These are phyloP conservation scores for Kwoniella shivajii DNA, from an alignment of 1,284 basidiomycete species.

Conservation along the genomic window DNA sequence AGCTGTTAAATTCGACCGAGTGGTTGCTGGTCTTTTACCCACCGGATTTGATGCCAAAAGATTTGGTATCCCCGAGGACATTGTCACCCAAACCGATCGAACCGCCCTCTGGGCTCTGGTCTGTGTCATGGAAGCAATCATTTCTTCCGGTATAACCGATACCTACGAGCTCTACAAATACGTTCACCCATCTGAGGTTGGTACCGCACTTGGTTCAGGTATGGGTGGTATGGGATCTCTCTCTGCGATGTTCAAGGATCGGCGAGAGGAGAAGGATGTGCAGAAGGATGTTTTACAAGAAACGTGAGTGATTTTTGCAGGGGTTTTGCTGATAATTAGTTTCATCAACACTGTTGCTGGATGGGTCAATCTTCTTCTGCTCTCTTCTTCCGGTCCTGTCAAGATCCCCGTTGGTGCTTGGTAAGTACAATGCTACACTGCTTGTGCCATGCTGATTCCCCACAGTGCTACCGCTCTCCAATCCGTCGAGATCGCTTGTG, in stretches of 20 bases:
- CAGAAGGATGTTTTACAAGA: conserved; percentile 98
- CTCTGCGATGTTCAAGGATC: conserved; percentile 96
- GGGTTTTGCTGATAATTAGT: conserved; percentile 53
- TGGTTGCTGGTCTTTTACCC: conserved; percentile 93
- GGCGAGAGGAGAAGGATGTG: conserved; percentile 93
- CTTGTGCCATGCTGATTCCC: neutral
- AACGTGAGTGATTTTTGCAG: conserved; percentile 64
- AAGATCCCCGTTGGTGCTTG: conserved; percentile 99
- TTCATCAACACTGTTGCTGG: conserved; percentile 98
- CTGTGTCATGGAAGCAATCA: conserved; percentile 90
- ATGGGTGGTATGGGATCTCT: conserved; percentile 94
- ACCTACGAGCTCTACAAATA: conserved; percentile 96
- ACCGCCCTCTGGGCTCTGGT: conserved; percentile 97
- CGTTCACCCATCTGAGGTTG: conserved; percentile 94
- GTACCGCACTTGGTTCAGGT: conserved; percentile 87
- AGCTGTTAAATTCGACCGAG: conserved; percentile 90
- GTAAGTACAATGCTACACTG: conserved; percentile 56
- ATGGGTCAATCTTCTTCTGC: conserved; percentile 91
- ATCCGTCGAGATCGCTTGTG: conserved; percentile 96
- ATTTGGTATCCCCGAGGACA: conserved; percentile 97
- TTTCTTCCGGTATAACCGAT: conserved; percentile 96
- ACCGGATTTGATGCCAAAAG: conserved; percentile 95
- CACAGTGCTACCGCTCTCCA: conserved; percentile 90
- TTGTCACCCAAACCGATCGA: conserved; percentile 90
- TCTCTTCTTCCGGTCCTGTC: conserved; percentile 94